Base-by-base conservation (phyloP, 495 filamentous ascomycete genomes). In the Cercophora newfieldiana region DNA sequence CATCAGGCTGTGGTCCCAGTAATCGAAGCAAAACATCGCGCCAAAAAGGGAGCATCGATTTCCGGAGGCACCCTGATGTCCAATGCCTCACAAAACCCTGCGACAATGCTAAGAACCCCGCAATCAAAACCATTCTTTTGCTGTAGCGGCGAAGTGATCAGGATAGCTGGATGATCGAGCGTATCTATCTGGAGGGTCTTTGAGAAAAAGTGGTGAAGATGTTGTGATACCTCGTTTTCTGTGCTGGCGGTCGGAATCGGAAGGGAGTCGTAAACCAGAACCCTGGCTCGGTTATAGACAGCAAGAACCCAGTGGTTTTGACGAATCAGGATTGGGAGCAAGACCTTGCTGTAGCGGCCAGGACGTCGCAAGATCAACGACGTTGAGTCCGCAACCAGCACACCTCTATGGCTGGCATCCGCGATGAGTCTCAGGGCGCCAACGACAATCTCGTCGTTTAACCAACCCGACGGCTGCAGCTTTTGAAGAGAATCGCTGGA, bases 311-410 rank as follows among this genome's bases (percentile, higher is more conserved):
- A 61, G 21, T 61, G 59, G 24, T 61, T 61, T 7, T 19, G 5
- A 29, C 37, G 59, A 61, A 61, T 61, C 22, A 49, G 59, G 31
- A 61, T 61, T 0, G 59, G 59, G 28, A 61, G 59, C 5, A 61
- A 22, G 33, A 51, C 47, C 49, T 49, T 49, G 37, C 8, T 29
- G 47, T 50, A 16, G 37, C 19, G 59, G 33, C 28, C 47, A 33
- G 48, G 31, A 49, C 14, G 14, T 61, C 59, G 47, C 25, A 18
- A 18, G 47, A 18, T 24, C 8, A 44, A 33, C 21, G n/a, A 10
- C 10, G 49, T 28, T 51, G 59, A 50, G 28, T 61, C 59, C 24
- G 49, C 28, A 22, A 61, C 37, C 3, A 16, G 37, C 33, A 61
- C 59, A n/a, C 49, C 49, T 24, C 44, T 21, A 22, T 61, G 12